Conservation (phyloP, 306 rosid genomes). For the Echinosophora koreensis region DNA sequence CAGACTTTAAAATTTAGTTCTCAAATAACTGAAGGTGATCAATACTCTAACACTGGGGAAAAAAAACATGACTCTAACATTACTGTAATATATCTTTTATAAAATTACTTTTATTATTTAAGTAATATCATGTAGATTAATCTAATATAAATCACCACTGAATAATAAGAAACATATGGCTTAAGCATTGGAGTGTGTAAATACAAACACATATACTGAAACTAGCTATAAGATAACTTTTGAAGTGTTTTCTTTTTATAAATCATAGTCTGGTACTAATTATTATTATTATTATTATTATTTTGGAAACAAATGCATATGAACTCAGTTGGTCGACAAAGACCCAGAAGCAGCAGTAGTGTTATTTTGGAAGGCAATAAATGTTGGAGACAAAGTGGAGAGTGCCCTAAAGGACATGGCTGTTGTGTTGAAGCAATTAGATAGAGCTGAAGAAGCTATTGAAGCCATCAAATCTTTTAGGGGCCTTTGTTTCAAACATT, state of each 20-base stretch:
- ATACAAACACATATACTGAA: background rate
- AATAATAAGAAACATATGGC: background rate
- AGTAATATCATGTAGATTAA: no score
- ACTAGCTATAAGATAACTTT: background rate
- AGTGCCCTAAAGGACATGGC: slow-evolving; percentile 98
- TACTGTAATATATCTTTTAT: no score
- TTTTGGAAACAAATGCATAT: slow-evolving; percentile 27
- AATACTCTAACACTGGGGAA: no score
- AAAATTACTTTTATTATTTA: no score
- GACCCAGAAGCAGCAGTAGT: slow-evolving; percentile 84
- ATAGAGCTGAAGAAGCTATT: slow-evolving; percentile 86
- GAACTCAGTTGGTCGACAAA: slow-evolving; percentile 71
- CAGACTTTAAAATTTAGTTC: no score
- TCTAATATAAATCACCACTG: no score
- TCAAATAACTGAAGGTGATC: no score
- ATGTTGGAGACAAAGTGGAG: slow-evolving; percentile 84
- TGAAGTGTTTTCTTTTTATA: background rate
- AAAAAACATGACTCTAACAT: no score
- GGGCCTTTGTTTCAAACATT: slow-evolving; percentile 70
- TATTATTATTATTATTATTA: background rate
- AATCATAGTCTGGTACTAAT: background rate
- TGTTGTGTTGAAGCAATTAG: slow-evolving; percentile 91
- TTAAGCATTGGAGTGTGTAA: background rate
- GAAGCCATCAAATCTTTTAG: slow-evolving; percentile 87
- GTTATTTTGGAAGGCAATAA: slow-evolving; percentile 88